Percentiles rank a stretch among this genome's conserved stretches.
These are phyloP conservation scores for Thraustotheca clavata DNA, from an alignment of 352 stramenopile species.

Conservation along the genomic window DNA sequence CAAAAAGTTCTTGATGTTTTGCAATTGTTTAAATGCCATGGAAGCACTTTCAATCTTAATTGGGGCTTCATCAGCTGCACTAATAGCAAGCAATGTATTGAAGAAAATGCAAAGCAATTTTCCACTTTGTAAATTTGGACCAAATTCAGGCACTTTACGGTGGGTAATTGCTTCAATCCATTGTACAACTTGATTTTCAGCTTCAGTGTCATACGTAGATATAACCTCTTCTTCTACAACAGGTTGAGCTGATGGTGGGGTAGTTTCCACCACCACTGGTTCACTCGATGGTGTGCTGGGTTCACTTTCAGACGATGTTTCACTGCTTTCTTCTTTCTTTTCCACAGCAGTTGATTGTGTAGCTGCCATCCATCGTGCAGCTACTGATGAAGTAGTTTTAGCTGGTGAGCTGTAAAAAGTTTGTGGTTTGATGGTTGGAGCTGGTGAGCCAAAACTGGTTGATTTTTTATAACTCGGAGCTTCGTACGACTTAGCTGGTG, in stretches of 20 bases:
- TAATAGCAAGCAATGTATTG: conserved; percentile 60
- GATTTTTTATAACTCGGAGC: too few relatives aligned
- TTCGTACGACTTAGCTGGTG: too few relatives aligned
- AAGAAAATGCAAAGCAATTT: conserved; percentile 67
- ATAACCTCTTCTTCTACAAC: conserved; percentile 88
- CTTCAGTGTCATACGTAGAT: conserved; percentile 50
- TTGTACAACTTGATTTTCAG: conserved; percentile 55
- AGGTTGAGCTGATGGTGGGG: background rate
- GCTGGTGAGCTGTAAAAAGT: background rate
- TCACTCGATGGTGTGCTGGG: background rate
- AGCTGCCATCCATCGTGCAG: background rate
- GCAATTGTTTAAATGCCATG: conserved; percentile 88
- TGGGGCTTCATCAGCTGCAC: conserved; percentile 26
- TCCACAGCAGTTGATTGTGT: background rate
- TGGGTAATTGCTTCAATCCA: conserved; percentile 73
- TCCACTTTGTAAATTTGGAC: conserved; percentile 67
- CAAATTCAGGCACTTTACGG: conserved; percentile 61
- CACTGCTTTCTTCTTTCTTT: background rate
- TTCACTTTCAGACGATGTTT: background rate
- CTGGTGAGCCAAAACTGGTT: too few relatives aligned
- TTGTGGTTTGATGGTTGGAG: too few relatives aligned
- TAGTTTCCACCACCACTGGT: background rate
- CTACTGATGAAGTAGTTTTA: background rate
- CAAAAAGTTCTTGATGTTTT: conserved; percentile 84
- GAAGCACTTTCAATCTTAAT: conserved; percentile 47